These are phyloP conservation scores for Neurospora africana DNA, from an alignment of 495 filamentous ascomycete genomes.

Conservation along the genomic window DNA sequence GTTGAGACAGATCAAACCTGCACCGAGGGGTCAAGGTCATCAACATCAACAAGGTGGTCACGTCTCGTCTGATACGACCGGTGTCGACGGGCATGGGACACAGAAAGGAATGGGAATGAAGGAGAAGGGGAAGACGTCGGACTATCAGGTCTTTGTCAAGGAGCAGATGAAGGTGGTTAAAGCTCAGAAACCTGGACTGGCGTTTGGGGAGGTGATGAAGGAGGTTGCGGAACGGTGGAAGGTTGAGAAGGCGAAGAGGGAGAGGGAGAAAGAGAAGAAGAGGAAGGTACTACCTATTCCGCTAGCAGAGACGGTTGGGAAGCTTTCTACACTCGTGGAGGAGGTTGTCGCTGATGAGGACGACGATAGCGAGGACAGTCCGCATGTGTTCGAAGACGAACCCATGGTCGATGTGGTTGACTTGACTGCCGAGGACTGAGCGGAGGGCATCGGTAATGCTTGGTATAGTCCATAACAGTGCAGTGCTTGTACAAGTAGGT, in stretches of 20 bases:
- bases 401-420: conserved; percentile 11
- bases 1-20: conserved; percentile 71
- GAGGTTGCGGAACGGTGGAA: conserved; percentile 41
- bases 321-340: background rate
- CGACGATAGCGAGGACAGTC: background rate
- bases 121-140: too few relatives aligned
- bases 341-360: conserved; percentile 1
- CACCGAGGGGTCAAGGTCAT: conserved; percentile 38
- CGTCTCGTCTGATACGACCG: too few relatives aligned
- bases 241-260: conserved; percentile 11
- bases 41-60: background rate
- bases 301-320: conserved; percentile 1
- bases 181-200: conserved; percentile 37
- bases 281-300: background rate
- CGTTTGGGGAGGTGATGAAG: conserved; percentile 57
- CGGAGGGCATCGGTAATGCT: background rate
- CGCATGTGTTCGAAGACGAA: conserved; percentile 10
- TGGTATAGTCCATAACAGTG: background rate
- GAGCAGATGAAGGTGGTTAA: conserved; percentile 48
- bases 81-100: too few relatives aligned
- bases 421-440: background rate
- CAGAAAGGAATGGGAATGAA: too few relatives aligned
- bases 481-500: background rate
- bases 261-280: conserved; percentile 1
- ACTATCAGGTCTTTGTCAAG: conserved; percentile 59